phyloP scores from a whole-genome alignment of 768 basidiomycete genomes.

The Lentinula sp. region DNA sequence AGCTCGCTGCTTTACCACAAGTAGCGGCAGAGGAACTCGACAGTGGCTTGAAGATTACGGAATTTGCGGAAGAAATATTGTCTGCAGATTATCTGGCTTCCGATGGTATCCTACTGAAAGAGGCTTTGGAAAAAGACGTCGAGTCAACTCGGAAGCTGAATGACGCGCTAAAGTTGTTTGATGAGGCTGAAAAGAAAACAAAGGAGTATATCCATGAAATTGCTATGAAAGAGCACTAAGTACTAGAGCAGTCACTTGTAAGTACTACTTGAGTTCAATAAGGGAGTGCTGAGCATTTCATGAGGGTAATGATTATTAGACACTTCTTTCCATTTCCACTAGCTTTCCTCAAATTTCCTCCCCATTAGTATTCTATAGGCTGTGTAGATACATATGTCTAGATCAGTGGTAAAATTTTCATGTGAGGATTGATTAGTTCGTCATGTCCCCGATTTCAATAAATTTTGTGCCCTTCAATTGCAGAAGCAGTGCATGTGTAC shows the following conservation, averaged over 20 bases:
- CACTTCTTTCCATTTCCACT: too few relatives aligned
- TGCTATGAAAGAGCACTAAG: neutral
- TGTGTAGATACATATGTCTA: too few relatives aligned
- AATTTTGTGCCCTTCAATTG: too few relatives aligned
- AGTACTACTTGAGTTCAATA: too few relatives aligned
- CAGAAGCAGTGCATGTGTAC: too few relatives aligned
- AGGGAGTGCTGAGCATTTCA: too few relatives aligned
- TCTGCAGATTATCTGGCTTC: constrained; percentile 28
- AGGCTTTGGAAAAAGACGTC: constrained; percentile 28
- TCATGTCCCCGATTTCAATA: too few relatives aligned
- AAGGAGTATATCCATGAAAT: constrained; percentile 18
- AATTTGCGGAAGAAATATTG: neutral
- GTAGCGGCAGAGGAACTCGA: constrained; percentile 11
- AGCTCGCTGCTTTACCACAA: constrained; percentile 23
- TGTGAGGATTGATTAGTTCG: too few relatives aligned
- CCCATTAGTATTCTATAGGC: too few relatives aligned
- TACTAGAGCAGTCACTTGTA: neutral
- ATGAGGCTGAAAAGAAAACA: constrained; percentile 34
- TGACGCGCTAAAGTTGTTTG: constrained; percentile 41
- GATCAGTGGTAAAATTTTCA: too few relatives aligned
- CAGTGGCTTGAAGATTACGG: neutral
- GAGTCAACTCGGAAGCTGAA: constrained; percentile 36
- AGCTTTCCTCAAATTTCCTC: too few relatives aligned
- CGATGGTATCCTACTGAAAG: constrained; percentile 24
- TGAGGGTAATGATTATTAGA: too few relatives aligned